Base-by-base conservation (phyloP, 345 rosid genomes). In the Draba incana region DNA sequence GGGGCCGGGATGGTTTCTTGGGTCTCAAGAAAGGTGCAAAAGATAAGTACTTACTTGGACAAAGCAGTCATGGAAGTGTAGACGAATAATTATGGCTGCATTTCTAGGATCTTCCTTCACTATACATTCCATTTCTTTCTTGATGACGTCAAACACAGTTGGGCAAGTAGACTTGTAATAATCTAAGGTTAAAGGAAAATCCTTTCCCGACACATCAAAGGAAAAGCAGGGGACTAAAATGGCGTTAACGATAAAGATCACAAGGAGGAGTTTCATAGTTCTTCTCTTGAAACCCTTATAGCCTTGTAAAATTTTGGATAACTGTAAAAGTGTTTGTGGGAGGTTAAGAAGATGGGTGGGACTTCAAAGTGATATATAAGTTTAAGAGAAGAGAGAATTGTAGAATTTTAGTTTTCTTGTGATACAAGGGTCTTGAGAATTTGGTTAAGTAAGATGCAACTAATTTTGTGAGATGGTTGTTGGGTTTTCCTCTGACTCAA, bases 1-100 rank as follows among this genome's bases (percentile, higher is more conserved):
- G 13, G 48, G 35, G 52, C 37, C 6, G 2, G 33, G 45, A 7
- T 24, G 14, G 1, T 63, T 45, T 28, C 50, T 47, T 75, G 64
- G 28, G 27, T 38, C 15, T 5, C 49, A 74, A 67, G 56, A 2
- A 57, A 72, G 20, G 11, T 39, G 7, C 35, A 20, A 20, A 20
- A 37, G 28, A 38, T 46, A 37, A 30, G 11, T 39, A 44, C 48
- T 7, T 37, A 92, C 98, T 92, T 93, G 96, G 46, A 88, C 91
- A 57, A 93, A 90, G 73, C 97, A 93, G 57, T 90, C 97, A 8
- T 93, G 97, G 81, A 93, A 88, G 79, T 93, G 97, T 60, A 93
- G 60, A 30, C 92, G 85, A 5, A 87, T 56, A 3, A 85, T 6
- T 25, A 84, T 62, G 42, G 98, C 97, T 2, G 98, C 97, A 50